phyloP scores from a whole-genome alignment of 2,329 filamentous ascomycete genomes.

The Dothidotthia symphoricarpi region DNA sequence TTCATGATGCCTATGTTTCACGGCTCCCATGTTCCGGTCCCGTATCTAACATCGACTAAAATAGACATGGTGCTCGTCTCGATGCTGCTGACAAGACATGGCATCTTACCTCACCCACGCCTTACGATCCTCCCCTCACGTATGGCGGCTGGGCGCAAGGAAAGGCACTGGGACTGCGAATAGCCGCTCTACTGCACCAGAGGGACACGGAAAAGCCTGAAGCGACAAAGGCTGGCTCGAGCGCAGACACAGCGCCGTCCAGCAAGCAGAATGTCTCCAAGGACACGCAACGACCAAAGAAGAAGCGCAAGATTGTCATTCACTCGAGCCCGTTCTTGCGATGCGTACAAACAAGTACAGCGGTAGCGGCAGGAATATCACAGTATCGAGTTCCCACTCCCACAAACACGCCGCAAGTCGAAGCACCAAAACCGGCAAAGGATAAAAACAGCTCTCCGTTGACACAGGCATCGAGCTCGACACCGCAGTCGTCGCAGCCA shows the following conservation, averaged over 20 bases:
- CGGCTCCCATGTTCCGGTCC: constrained; percentile 4
- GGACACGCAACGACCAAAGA: constrained; percentile 22
- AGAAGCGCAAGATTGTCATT: constrained; percentile 74
- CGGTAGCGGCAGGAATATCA: constrained; percentile 79
- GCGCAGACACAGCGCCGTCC: constrained; percentile 21
- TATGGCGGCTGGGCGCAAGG: constrained; percentile 93
- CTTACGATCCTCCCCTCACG: constrained; percentile 92
- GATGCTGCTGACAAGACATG: constrained; percentile 94
- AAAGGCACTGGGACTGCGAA: constrained; percentile 75
- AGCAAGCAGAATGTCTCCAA: constrained; percentile 18
- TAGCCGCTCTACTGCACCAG: constrained; percentile 66
- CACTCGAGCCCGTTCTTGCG: constrained; percentile 93
- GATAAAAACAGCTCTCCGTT: constrained; percentile 16
- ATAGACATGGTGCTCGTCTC: constrained; percentile 84
- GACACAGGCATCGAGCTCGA: constrained; percentile 12
- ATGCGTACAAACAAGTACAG: constrained; percentile 89
- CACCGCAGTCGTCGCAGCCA: constrained; percentile 23
- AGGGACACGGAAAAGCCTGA: constrained; percentile 49
- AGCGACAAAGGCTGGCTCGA: constrained; percentile 16
- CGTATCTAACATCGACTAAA: not conserved
- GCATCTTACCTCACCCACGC: constrained; percentile 88
- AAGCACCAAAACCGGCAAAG: constrained; percentile 19
- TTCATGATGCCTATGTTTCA: constrained; percentile 3
- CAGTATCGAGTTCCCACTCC: constrained; percentile 53
- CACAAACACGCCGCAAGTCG: constrained; percentile 15